Base-by-base conservation (phyloP, 495 filamentous ascomycete species). In the Lasiosphaeria ovina region DNA sequence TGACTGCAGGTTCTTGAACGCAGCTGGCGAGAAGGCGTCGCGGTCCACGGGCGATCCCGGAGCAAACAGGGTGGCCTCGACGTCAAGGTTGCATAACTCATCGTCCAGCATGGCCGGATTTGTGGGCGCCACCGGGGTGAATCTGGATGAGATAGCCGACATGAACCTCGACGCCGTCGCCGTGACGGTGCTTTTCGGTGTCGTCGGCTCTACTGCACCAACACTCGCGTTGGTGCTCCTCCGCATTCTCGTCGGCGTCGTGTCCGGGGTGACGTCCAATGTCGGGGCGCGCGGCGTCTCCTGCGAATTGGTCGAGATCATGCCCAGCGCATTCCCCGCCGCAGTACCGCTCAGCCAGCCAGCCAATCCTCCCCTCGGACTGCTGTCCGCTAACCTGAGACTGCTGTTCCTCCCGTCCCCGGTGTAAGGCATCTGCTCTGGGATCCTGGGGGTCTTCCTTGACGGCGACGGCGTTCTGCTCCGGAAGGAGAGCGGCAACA, bases 1-100 rank as follows among this genome's bases (percentile, higher is more conserved):
- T 51, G 77, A 72, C 40, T 88, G 83, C 9, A 93, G 77, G 65
- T 86, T 85, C 67, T 89, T 85, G 77, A 88, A 87, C 4, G 88
- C 85, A 8, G 86, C 81, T 1, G 85, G 84, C 3, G 83, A 87
- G 68, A 85, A 80, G 50, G 80, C 63, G 61, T 87, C 78, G 71
- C 69, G 7, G 55, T 47, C 14, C 78, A 66, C 72, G n/a, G 79
- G 67, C 0, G 85, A 82, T 60, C 42, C 40, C 17, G 65, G 36
- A 8, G 68, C 64, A 40, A 86, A 90, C 40, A 92, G 78, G 6
- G 87, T 82, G 2, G 79, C 73, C 34, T 81, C 73, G 61, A 92
- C 82, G 68, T 90, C 81, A 24, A 91, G 73, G 59, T 81, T 83
- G 57, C 85, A 76, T 44, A 91, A 77, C 61, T 90, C 87, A 64